phyloP scores from a whole-genome alignment of 1,284 basidiomycete genomes.

The Sporisorium reilianum region DNA sequence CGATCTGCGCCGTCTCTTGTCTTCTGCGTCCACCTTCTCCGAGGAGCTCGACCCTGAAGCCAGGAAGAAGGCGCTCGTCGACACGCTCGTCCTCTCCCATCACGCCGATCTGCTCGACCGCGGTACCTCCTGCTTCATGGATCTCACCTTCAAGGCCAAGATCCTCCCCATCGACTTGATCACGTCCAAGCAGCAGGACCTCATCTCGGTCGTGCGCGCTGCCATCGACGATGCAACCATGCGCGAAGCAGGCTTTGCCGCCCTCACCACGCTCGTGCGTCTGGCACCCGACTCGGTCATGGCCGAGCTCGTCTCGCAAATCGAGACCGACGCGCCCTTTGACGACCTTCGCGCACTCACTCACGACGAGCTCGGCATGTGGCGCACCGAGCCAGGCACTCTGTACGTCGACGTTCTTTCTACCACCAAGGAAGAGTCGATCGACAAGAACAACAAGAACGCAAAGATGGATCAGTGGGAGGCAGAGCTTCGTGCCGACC shows the following conservation, averaged over 20 bases:
- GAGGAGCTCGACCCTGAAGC: constrained; percentile 29
- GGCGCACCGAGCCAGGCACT: constrained; percentile 57
- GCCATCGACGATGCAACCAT: constrained; percentile 45
- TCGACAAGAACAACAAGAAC: constrained; percentile 56
- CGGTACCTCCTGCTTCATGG: constrained; percentile 58
- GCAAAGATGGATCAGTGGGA: constrained; percentile 67
- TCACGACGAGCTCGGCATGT: constrained; percentile 64
- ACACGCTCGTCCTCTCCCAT: constrained; percentile 64
- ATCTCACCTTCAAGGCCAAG: constrained; percentile 60
- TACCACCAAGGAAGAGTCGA: constrained; percentile 38
- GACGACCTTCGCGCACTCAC: constrained; percentile 50
- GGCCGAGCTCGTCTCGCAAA: constrained; percentile 49
- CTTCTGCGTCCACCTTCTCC: constrained; percentile 48
- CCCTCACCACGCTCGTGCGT: constrained; percentile 58
- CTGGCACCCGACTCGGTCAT: constrained; percentile 60
- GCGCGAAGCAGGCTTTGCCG: constrained; percentile 54
- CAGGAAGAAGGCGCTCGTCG: constrained; percentile 52
- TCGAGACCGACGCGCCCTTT: constrained; percentile 47
- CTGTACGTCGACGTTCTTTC: constrained; percentile 64
- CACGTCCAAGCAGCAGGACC: constrained; percentile 44
- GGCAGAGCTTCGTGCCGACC: constrained; percentile 64
- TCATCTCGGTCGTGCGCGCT: constrained; percentile 42
- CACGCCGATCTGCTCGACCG: constrained; percentile 53
- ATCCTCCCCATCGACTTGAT: constrained; percentile 59
- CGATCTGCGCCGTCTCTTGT: constrained; percentile 47